These are phyloP conservation scores for Phytophthora tentaculata DNA, from an alignment of 352 stramenopile genomes.

Conservation along the genomic window DNA sequence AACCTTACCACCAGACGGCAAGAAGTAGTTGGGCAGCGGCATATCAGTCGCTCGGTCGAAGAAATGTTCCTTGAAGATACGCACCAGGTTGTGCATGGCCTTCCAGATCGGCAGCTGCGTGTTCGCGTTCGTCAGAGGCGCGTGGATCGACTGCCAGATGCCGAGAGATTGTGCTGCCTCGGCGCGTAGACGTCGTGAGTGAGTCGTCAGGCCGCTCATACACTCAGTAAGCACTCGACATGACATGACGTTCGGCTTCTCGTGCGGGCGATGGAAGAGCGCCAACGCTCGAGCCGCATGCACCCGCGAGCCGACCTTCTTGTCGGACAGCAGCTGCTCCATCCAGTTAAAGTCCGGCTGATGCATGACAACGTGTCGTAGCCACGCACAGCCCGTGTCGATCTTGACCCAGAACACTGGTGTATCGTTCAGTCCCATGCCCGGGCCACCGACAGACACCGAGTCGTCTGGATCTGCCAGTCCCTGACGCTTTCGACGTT, in stretches of 20 bases:
- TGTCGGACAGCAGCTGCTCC: constrained; percentile 85
- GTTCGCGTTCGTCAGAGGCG: constrained; percentile 81
- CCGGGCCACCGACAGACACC: constrained; percentile 73
- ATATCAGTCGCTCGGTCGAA: constrained; percentile 84
- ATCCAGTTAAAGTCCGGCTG: constrained; percentile 91
- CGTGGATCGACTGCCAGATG: constrained; percentile 89
- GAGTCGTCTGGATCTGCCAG: constrained; percentile 82
- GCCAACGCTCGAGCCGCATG: constrained; percentile 78
- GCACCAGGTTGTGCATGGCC: constrained; percentile 86
- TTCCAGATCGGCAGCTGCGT: constrained; percentile 86
- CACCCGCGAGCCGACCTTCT: constrained; percentile 83
- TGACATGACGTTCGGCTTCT: constrained; percentile 89
- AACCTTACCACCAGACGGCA: constrained; percentile 84
- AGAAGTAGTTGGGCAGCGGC: constrained; percentile 88
- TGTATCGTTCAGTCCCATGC: constrained; percentile 88
- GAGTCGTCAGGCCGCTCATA: constrained; percentile 85
- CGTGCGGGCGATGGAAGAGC: constrained; percentile 80
- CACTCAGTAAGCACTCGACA: constrained; percentile 85
- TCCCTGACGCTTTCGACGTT: constrained; percentile 81
- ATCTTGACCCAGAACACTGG: constrained; percentile 90
- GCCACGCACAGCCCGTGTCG: constrained; percentile 76
- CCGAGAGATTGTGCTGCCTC: constrained; percentile 79
- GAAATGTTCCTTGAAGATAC: constrained; percentile 92
- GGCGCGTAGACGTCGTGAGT: constrained; percentile 75
- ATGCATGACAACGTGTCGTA: constrained; percentile 86